phyloP scores from a whole-genome alignment of 768 basidiomycete species.

The Termitomyces sp. region DNA sequence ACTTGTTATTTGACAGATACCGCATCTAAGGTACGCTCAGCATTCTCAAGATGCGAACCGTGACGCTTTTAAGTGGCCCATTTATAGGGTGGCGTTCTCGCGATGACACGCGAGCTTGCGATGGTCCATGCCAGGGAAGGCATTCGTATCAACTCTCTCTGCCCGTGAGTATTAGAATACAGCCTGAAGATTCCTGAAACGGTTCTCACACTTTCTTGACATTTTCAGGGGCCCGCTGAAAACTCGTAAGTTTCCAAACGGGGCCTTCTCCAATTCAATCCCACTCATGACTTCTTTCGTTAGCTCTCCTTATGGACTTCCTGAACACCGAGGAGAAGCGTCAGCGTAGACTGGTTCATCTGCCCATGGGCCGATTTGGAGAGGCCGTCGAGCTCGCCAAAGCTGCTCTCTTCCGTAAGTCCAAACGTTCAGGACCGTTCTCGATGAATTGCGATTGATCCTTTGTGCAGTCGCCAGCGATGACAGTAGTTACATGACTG shows the following conservation, averaged over 20 bases:
- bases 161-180: slow-evolving; percentile 61
- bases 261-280: not conserved
- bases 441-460: not conserved
- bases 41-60: not conserved
- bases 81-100: slow-evolving; percentile 85
- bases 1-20: slow-evolving; percentile 53
- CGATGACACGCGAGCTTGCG: slow-evolving; percentile 96
- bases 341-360: slow-evolving; percentile 81
- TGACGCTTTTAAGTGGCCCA: not conserved
- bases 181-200: not conserved
- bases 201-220: slow-evolving; percentile 6
- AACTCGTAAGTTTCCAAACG: slow-evolving; percentile 59
- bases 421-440: not conserved
- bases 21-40: slow-evolving; percentile 70
- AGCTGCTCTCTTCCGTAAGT: slow-evolving; percentile 86
- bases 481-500: slow-evolving; percentile 95
- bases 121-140: slow-evolving; percentile 98
- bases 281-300: slow-evolving; percentile 11
- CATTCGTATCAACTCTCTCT: slow-evolving; percentile 92
- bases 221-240: slow-evolving; percentile 79
- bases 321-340: slow-evolving; percentile 94
- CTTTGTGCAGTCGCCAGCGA: slow-evolving; percentile 70
- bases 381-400: slow-evolving; percentile 94
- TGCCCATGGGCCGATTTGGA: slow-evolving; percentile 97
- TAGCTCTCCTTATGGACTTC: slow-evolving; percentile 97